Percentiles rank a stretch among this genome's conserved stretches.
phyloP scores from a whole-genome alignment of 805 yeast species.

The Yamadazyma endophytica region DNA sequence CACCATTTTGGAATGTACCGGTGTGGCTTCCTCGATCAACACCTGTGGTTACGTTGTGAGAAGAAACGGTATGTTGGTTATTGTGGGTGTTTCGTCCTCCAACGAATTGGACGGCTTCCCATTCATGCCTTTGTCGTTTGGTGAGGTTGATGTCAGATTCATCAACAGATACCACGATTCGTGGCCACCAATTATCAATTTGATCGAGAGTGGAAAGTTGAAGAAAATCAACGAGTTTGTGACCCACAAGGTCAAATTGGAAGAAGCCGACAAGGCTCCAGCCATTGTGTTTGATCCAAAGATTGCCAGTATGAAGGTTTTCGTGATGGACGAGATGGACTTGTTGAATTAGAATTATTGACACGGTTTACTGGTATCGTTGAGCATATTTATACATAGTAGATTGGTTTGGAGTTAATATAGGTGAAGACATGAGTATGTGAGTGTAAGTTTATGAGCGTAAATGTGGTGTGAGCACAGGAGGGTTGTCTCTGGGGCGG shows the following conservation, averaged over 20 bases:
- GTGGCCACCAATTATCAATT: constrained; percentile 14
- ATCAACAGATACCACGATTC: constrained; percentile 16
- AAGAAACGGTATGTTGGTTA: constrained; percentile 15
- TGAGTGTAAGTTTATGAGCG: too few species aligned
- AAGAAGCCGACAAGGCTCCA: constrained; percentile 17
- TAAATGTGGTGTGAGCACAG: too few species aligned
- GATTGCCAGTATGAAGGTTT: constrained; percentile 13
- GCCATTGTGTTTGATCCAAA: constrained; percentile 14
- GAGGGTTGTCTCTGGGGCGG: too few species aligned
- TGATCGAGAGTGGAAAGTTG: constrained; percentile 13
- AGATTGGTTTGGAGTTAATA: constrained; percentile 4
- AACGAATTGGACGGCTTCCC: constrained; percentile 19
- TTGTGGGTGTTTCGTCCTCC: constrained; percentile 17
- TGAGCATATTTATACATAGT: constrained; percentile 11
- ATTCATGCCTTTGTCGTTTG: constrained; percentile 18
- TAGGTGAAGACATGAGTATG: too few species aligned
- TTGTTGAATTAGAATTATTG: constrained; percentile 6
- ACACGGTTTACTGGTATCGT: constrained; percentile 4
- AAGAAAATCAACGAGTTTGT: constrained; percentile 14
- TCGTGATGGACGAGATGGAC: constrained; percentile 13
- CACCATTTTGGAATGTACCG: constrained; percentile 21
- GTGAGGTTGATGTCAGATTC: constrained; percentile 15
- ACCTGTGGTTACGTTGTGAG: constrained; percentile 15
- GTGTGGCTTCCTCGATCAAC: constrained; percentile 17
- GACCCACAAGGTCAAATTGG: constrained; percentile 17